These are phyloP conservation scores for Sordariomycetes sp. DNA, from an alignment of 2,329 filamentous ascomycete species.

Conservation along the genomic window DNA sequence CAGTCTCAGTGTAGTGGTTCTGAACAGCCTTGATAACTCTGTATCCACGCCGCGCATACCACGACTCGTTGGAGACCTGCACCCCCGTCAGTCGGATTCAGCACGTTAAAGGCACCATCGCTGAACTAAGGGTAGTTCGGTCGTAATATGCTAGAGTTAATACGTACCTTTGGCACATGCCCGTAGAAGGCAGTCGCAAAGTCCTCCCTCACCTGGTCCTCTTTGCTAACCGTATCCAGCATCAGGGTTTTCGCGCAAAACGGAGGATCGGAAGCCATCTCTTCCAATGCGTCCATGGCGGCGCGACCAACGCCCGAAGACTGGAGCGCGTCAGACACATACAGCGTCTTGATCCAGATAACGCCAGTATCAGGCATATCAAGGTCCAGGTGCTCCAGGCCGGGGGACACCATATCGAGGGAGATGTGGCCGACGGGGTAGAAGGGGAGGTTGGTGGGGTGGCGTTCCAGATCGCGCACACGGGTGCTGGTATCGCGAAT, in stretches of 20 bases:
- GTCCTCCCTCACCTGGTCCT: slow-evolving; percentile 8
- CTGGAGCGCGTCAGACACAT: slow-evolving; percentile 12
- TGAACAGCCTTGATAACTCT: slow-evolving; percentile 10
- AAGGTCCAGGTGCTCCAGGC: slow-evolving; percentile 3
- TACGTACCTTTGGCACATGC: neutral
- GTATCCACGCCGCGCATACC: slow-evolving; percentile 16
- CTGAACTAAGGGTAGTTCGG: neutral
- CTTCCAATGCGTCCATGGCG: slow-evolving; percentile 15
- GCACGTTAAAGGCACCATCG: neutral
- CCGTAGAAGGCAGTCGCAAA: neutral
- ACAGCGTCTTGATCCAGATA: slow-evolving; percentile 18
- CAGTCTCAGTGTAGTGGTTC: slow-evolving; percentile 7
- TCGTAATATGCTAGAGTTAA: neutral
- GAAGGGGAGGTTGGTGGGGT: slow-evolving; percentile 8
- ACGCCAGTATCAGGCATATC: slow-evolving; percentile 9
- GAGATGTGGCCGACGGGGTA: slow-evolving; percentile 13
- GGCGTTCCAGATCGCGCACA: slow-evolving; percentile 2
- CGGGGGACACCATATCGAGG: slow-evolving; percentile 8
- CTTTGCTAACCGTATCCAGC: slow-evolving; percentile 13
- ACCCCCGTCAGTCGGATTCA: neutral
- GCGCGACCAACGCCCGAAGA: slow-evolving; percentile 13
- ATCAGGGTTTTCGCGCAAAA: slow-evolving; percentile 12
- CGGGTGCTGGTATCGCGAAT: neutral
- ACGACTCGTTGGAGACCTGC: slow-evolving; percentile 15
- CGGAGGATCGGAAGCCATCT: slow-evolving; percentile 12